Conservation (phyloP, 1,284 basidiomycete species). For the Salmacisia buchloeana region DNA sequence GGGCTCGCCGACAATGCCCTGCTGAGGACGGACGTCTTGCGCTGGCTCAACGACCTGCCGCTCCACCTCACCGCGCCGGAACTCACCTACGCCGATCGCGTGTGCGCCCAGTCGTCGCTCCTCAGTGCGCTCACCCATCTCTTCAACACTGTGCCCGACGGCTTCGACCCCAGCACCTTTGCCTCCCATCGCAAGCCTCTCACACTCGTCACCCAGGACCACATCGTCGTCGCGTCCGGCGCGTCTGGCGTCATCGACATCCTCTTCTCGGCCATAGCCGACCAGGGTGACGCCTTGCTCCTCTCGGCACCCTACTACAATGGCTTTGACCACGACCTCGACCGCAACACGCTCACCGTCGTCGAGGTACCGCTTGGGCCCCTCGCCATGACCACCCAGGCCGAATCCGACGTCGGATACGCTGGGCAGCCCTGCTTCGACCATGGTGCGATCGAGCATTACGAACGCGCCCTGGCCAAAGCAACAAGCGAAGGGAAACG, state of each 20-base stretch:
- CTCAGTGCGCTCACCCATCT: constrained; percentile 13
- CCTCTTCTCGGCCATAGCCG: constrained; percentile 31
- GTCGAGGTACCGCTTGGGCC: constrained; percentile 19
- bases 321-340: constrained; percentile 35
- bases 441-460: constrained; percentile 17
- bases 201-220: constrained; percentile 19
- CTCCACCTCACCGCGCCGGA: constrained; percentile 23
- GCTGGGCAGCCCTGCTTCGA: constrained; percentile 17
- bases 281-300: constrained; percentile 31
- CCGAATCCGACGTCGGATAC: not conserved
- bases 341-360: constrained; percentile 17
- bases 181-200: constrained; percentile 12
- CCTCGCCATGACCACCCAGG: constrained; percentile 20
- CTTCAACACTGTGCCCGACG: constrained; percentile 11
- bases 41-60: constrained; percentile 17
- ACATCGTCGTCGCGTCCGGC: constrained; percentile 32
- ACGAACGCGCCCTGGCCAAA: constrained; percentile 21
- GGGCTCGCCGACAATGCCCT: constrained; percentile 38
- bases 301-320: constrained; percentile 35
- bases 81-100: constrained; percentile 33
- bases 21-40: constrained; percentile 23
- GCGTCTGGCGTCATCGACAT: constrained; percentile 33
- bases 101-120: constrained; percentile 11
- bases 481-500: constrained; percentile 20
- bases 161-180: not conserved